Conservation (phyloP, 768 basidiomycete genomes). For the Cantharellus anzutake region DNA sequence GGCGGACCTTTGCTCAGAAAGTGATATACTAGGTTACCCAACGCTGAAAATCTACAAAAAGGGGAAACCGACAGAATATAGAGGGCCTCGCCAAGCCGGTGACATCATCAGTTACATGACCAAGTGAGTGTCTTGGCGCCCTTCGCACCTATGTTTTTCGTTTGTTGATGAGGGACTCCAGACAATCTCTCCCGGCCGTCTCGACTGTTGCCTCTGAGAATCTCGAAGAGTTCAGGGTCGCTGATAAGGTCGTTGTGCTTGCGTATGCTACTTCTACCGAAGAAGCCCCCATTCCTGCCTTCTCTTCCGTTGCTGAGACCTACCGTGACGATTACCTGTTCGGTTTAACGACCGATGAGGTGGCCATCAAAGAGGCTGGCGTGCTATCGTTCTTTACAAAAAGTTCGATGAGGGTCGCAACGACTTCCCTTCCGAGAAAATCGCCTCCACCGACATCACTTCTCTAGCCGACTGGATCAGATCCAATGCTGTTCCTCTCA, state of each 20-base stretch:
- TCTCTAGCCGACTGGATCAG: conserved; percentile 63
- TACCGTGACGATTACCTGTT: conserved; percentile 92
- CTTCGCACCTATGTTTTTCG: conserved; percentile 3
- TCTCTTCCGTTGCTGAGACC: conserved; percentile 61
- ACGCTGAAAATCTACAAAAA: conserved; percentile 85
- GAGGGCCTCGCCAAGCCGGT: conserved; percentile 81
- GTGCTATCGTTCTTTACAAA: conserved; percentile 86
- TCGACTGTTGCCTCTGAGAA: conserved; percentile 58
- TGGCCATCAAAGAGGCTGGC: conserved; percentile 45
- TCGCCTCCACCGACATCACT: conserved; percentile 30
- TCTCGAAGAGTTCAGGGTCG: conserved; percentile 65
- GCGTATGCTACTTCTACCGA: conserved; percentile 64
- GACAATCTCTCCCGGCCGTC: conserved; percentile 89
- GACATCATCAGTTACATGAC: conserved; percentile 96
- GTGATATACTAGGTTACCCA: conserved; percentile 91
- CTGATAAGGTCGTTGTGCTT: conserved; percentile 81
- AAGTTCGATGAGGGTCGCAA: conserved; percentile 68
- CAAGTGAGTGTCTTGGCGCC: conserved; percentile 40
- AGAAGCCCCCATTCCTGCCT: conserved; percentile 44
- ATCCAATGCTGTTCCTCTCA: conserved; percentile 66
- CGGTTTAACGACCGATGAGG: conserved; percentile 60
- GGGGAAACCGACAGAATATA: conserved; percentile 63
- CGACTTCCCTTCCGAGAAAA: conserved; percentile 41
- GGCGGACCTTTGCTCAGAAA: conserved; percentile 71
- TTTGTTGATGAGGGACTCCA: conserved; percentile 14